Base-by-base conservation (phyloP, 2,329 filamentous ascomycete genomes). In the Cladosporium halotolerans region DNA sequence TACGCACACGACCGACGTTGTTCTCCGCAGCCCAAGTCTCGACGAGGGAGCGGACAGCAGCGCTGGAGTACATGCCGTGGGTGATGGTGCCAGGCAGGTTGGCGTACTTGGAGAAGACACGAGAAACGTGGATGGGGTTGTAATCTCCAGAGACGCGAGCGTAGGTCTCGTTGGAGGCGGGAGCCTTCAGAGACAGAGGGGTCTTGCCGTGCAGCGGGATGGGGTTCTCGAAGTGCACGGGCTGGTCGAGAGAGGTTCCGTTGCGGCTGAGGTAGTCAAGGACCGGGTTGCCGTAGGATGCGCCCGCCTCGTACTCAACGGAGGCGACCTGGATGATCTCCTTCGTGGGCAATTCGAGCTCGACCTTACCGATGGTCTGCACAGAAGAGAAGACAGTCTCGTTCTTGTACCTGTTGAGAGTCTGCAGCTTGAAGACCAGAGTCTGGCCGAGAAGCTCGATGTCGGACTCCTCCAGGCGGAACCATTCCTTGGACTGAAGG, bases 1-100 rank as follows among this genome's bases (percentile, higher is more conserved):
- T 96, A 66, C 93, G 86, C 49, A 99, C 92, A 64, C 93, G 92
- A 42, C 93, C 92, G 64, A 97, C 85, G 69, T 99, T 93, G 79
- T 99, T 99, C 77, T 99, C 95, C 0, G 92, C 93, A 49, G 95
- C 93, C 93, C 93, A 99, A 0, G 90, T 99, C 79, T 99, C 93
- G 6, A 99, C 91, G 50, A 99, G 78, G 68, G 90, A 95, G 65
- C 95, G 86, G 28, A 99, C 93, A 36, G 93, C 89, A 60, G 93
- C 93, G 72, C 92, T 97, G 1, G 92, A 95, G 79, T 97, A 99
- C 93, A 99, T 99, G 69, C 93, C 93, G 69, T 99, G 93, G 1
- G 93, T 99, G 67, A 99, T 99, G 42, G 93, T 99, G 46, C 93
- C 95, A 1, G 91, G 91, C 13, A 99, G 80, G 70, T 91, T 93